Percentiles rank a stretch among this genome's conserved stretches.
phyloP scores from a whole-genome alignment of 2,329 filamentous ascomycete species.

The Corinectria fuckeliana region DNA sequence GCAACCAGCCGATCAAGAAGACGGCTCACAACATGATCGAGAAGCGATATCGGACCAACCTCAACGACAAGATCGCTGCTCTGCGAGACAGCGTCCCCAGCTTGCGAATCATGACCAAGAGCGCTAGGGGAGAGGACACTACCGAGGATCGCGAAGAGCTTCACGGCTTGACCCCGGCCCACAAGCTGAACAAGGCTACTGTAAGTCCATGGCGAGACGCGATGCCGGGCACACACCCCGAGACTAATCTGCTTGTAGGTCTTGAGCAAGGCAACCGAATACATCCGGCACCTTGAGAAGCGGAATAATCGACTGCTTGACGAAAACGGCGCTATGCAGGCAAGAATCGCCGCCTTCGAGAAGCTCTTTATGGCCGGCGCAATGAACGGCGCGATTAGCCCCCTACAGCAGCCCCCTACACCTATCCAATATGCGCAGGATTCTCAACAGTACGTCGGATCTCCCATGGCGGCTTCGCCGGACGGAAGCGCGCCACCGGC shows the following conservation, averaged over 20 bases:
- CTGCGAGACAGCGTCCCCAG: constrained; percentile 91
- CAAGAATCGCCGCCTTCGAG: constrained; percentile 75
- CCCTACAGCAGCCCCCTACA: constrained; percentile 60
- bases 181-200: constrained; percentile 98
- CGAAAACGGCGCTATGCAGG: constrained; percentile 81
- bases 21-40: constrained; percentile 98
- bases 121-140: constrained; percentile 69
- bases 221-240: neutral
- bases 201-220: constrained; percentile 49
- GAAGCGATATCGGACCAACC: constrained; percentile 93
- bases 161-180: constrained; percentile 80
- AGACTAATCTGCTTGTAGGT: constrained; percentile 55
- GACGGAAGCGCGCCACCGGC: constrained; percentile 50
- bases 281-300: constrained; percentile 92
- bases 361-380: constrained; percentile 83
- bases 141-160: constrained; percentile 77
- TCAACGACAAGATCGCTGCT: constrained; percentile 96
- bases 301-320: constrained; percentile 82
- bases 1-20: constrained; percentile 74
- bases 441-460: constrained; percentile 54
- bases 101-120: constrained; percentile 82
- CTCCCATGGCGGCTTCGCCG: constrained; percentile 51
- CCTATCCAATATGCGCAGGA: constrained; percentile 57
- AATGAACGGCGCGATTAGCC: constrained; percentile 66
- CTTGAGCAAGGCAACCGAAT: constrained; percentile 93